A percentile compares a stretch with the other conserved stretches of the same genome.
These are phyloP conservation scores for Parastagonospora avenae DNA, from an alignment of 2,329 filamentous ascomycete genomes.

Conservation along the genomic window DNA sequence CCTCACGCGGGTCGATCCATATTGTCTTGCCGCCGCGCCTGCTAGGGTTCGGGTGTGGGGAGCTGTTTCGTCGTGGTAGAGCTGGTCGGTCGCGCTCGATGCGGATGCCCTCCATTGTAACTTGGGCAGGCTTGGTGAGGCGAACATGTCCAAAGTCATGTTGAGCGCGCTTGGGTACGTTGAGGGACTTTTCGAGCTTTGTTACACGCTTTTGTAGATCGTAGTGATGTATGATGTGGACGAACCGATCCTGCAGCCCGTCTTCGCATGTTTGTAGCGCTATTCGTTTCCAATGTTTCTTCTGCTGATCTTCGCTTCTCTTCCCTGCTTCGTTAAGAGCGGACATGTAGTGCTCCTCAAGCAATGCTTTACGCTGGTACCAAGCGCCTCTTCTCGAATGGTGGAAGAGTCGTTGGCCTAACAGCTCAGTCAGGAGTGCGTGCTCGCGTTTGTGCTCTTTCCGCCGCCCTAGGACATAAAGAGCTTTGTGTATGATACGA, in stretches of 20 bases:
- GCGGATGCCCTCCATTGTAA: slow-evolving; percentile 77
- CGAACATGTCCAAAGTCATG: slow-evolving; percentile 91
- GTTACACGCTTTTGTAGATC: slow-evolving; percentile 92
- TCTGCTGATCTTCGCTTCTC: slow-evolving; percentile 63
- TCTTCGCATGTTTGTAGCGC: slow-evolving; percentile 82
- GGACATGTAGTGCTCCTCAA: slow-evolving; percentile 96
- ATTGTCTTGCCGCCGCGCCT: slow-evolving; percentile 71
- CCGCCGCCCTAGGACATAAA: slow-evolving; percentile 76
- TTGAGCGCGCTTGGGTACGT: slow-evolving; percentile 81
- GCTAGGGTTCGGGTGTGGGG: slow-evolving; percentile 38
- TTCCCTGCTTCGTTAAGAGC: slow-evolving; percentile 23
- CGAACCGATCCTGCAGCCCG: slow-evolving; percentile 84
- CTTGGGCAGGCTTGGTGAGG: slow-evolving; percentile 75
- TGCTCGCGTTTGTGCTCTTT: slow-evolving; percentile 83
- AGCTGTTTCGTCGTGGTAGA: slow-evolving; percentile 34
- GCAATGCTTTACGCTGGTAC: slow-evolving; percentile 92
- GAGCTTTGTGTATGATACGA: slow-evolving; percentile 86
- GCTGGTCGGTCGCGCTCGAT: slow-evolving; percentile 65
- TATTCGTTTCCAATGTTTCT: slow-evolving; percentile 79
- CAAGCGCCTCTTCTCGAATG: slow-evolving; percentile 82
- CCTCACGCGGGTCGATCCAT: slow-evolving; percentile 81
- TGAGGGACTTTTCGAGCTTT: slow-evolving; percentile 85
- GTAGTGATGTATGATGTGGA: slow-evolving; percentile 91
- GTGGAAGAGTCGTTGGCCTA: slow-evolving; percentile 84
- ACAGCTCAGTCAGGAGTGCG: slow-evolving; percentile 72